These are phyloP conservation scores for Phytophthora idaei DNA, from an alignment of 352 stramenopile genomes.

Conservation along the genomic window DNA sequence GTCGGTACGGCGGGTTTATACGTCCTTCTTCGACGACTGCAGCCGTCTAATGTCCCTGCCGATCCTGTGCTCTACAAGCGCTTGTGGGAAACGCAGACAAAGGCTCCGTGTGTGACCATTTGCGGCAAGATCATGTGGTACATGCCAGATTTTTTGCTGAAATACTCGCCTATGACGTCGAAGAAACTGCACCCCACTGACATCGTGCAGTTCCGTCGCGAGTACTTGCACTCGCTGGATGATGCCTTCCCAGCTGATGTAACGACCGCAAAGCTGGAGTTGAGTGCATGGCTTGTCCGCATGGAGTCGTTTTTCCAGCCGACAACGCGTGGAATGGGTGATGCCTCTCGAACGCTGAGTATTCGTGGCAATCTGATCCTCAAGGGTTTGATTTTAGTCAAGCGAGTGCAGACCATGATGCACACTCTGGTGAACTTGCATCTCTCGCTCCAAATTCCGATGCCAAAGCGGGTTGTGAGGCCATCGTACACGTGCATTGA, in stretches of 20 bases:
- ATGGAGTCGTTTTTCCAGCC: conserved; percentile 91
- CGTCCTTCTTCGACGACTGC: conserved; percentile 85
- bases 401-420: conserved; percentile 91
- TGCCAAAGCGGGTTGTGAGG: conserved; percentile 86
- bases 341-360: conserved; percentile 74
- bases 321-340: conserved; percentile 75
- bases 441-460: conserved; percentile 84
- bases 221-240: conserved; percentile 83
- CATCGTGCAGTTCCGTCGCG: conserved; percentile 75
- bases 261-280: conserved; percentile 78
- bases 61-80: conserved; percentile 91
- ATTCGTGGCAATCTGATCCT: conserved; percentile 91
- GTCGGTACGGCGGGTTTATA: conserved; percentile 91
- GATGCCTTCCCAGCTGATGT: conserved; percentile 82
- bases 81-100: conserved; percentile 89
- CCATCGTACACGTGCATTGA: conserved; percentile 90
- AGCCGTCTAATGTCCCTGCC: conserved; percentile 80
- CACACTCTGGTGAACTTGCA: conserved; percentile 90
- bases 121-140: conserved; percentile 88
- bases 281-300: conserved; percentile 84
- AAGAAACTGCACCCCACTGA: conserved; percentile 85
- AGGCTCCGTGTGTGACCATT: conserved; percentile 83
- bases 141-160: conserved; percentile 87
- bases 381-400: conserved; percentile 89
- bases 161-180: conserved; percentile 81